Evolutionary conservation across 331 rosid species (phyloP).

Genomic region (Pyrus hybrid): DNA sequence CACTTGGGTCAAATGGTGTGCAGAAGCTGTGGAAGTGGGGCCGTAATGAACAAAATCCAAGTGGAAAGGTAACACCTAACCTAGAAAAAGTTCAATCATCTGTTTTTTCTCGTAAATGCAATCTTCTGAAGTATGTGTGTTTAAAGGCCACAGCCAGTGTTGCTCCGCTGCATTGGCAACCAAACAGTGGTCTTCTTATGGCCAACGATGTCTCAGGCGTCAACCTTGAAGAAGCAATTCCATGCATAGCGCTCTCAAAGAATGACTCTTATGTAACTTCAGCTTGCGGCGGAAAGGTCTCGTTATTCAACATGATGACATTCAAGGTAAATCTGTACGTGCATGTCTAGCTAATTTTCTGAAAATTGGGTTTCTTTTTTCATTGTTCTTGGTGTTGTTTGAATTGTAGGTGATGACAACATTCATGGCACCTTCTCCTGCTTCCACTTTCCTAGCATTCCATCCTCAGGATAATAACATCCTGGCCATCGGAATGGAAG

Average conservation of each 20-base stretch:
- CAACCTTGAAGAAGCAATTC: conserved; percentile 80
- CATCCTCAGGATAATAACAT: conserved; percentile 87
- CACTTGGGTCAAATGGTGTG: conserved; percentile 80
- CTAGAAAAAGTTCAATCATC: not conserved
- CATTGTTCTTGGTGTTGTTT: conserved; percentile 11
- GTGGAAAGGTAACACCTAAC: conserved; percentile 50
- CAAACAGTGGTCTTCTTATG: conserved; percentile 83
- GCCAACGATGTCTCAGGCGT: conserved; percentile 67
- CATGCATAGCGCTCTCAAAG: conserved; percentile 82
- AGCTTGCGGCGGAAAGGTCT: conserved; percentile 84
- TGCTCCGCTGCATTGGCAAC: conserved; percentile 80
- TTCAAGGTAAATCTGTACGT: conserved; percentile 45
- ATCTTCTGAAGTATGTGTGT: conserved; percentile 24
- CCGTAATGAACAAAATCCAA: conserved; percentile 61
- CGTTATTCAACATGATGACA: conserved; percentile 76
- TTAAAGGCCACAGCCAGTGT: conserved; percentile 78
- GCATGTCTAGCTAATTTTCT: not conserved
- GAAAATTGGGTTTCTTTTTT: not conserved
- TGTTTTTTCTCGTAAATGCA: not conserved
- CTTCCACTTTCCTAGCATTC: conserved; percentile 72
- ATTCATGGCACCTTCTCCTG: conserved; percentile 72
- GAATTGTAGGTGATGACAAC: conserved; percentile 73
- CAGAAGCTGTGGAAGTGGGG: conserved; percentile 90
- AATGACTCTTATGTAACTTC: conserved; percentile 85
- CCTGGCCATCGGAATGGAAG: conserved; percentile 92